Evolutionary conservation across 306 rosid genomes (phyloP), one percentile per base, ranked within the genome.

Genomic region (Quercus alba): DNA sequence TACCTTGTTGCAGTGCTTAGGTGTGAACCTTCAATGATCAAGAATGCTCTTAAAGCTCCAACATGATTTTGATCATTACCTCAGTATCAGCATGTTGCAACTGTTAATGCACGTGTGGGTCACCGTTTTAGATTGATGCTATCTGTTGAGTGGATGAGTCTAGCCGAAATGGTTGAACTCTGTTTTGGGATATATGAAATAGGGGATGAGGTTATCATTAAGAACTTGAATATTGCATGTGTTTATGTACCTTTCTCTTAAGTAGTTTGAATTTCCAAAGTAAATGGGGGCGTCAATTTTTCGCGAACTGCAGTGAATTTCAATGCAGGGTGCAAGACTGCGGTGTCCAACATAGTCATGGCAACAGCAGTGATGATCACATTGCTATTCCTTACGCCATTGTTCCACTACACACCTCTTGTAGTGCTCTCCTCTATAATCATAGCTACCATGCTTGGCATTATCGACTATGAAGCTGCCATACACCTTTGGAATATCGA

Each of bases 261-360:
- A 85, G 74, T 93, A 93, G 85, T 90, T 85, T 68, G 94, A 79
- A 81, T 91, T 93, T 78, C 93, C 92, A 80, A 93, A 93, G 87
- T 88, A 93, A 21, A 93, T 82, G 15, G 98, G 97, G 23, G 94
- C 88, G 64, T 90, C 94, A 93, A 28, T 52, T 95, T 95, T 85
- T 95, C 97, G 6, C 91, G 96, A 72, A 89, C 96, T 4, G 99
- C 99, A 0, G 99, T 95, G 89, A 95, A 95, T 86, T 95, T 84
- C 56, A 95, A 95, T 63, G 96, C 99, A 12, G 98, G 99, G 54
- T 95, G 99, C 91, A 90, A 90, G 81, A 93, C 98, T 1, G 97
- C 98, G 7, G 88, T 82, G 75, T 93, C 99, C 1, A 95, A 95
- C 86, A 86, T 95, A 18, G 87, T 95, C 8, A 95, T 95, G 99